Evolutionary conservation across 2,329 filamentous ascomycete genomes (phyloP), one percentile per base, ranked within the genome.

Genomic region (Sporothrix dimorphospora): DNA sequence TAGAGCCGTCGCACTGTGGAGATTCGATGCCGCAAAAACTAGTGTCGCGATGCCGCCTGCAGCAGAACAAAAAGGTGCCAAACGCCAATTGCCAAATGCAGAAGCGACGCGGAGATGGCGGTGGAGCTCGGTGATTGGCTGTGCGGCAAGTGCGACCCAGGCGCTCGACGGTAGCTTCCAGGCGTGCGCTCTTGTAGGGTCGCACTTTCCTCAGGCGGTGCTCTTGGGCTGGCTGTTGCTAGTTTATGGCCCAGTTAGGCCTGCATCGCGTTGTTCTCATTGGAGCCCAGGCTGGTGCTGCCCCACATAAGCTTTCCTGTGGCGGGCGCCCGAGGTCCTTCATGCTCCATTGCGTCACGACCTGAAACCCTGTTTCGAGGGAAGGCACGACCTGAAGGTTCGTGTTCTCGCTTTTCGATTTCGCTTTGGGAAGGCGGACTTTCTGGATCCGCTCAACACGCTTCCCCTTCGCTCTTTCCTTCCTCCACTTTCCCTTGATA

Each of bases 221-320:
- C 47, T 24, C 40, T 12, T 7, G 38, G n/a, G 59, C 38, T 63
- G n/a, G 38, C 38, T n/a, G 59, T 21, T 11, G 38, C 38, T 63
- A 63, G 38, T 63, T 24, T 61, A 21, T 8, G 34, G 19, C 1
- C 19, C 11, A 1, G 5, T 11, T 21, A 3, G 9, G 14, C 27
- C 27, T 34, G 30, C 30, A 6, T 34, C 30, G 30, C 30, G 14
- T 24, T 55, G 21, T 19, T 42, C 14, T 63, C 1, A 65, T 53
- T 47, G 34, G 40, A 5, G 27, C 6, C 6, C 6, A 27, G 45
- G 24, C 38, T 11, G 16, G 12, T 42, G 19, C 9, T 47, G 71
- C 69, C 67, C 74, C 74, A 75, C 74, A 75, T 53, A 69, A 75
- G 74, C 74, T 73, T 53, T 34, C 42, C 4, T 49, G 21, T 34